phyloP scores from a whole-genome alignment of 306 rosid species.

The Lathyrus aphaca region DNA sequence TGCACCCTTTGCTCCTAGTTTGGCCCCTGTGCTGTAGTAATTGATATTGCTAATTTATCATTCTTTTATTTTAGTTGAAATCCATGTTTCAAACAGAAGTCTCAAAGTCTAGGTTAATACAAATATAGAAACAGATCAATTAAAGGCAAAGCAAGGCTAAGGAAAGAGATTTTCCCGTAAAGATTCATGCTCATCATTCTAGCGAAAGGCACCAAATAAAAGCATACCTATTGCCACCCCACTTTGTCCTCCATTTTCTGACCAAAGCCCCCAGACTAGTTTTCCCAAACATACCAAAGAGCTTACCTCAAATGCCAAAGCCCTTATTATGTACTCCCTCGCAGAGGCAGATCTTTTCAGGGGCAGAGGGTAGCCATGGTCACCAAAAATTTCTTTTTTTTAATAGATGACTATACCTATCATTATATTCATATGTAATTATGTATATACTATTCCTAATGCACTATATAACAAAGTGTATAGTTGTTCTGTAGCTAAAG shows the following conservation, averaged over 20 bases:
- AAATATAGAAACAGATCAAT: slow-evolving; percentile 16
- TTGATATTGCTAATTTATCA: slow-evolving; percentile 19
- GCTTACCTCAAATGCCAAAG: not conserved
- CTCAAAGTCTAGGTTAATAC: slow-evolving; percentile 15
- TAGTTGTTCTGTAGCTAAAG: no score
- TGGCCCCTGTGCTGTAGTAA: slow-evolving; percentile 1
- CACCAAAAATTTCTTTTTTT: no score
- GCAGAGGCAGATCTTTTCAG: no score
- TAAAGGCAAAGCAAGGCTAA: slow-evolving; percentile 9
- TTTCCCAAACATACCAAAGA: slow-evolving; percentile 14
- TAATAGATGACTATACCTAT: no score
- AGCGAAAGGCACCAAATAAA: slow-evolving; percentile 9
- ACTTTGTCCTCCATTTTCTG: slow-evolving; percentile 23
- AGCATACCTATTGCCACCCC: slow-evolving; percentile 1
- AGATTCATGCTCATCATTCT: slow-evolving; percentile 1
- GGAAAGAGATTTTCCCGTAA: slow-evolving; percentile 8
- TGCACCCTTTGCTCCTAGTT: slow-evolving; percentile 16
- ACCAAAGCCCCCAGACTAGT: slow-evolving; percentile 8
- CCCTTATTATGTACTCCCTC: not conserved
- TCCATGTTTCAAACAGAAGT: slow-evolving; percentile 22
- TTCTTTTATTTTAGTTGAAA: slow-evolving; percentile 30
- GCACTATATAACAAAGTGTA: no score
- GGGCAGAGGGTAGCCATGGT: no score
- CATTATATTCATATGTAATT: no score
- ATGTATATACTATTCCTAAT: no score